Evolutionary conservation across 169 alveolate species (phyloP), one percentile per base, ranked within the genome.

Genomic region (Ichthyophthirius multifiliis): DNA sequence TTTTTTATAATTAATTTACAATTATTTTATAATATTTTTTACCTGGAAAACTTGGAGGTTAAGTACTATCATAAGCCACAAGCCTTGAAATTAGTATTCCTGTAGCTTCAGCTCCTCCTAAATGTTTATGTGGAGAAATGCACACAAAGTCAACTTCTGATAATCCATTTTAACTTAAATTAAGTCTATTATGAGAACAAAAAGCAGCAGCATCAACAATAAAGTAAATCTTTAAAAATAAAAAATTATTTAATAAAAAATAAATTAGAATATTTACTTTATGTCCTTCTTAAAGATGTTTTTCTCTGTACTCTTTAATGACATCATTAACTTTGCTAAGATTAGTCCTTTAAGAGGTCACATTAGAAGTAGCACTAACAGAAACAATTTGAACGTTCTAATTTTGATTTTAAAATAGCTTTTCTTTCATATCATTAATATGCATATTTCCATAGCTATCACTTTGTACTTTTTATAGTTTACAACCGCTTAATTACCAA

Each of bases 81-180:
- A 32, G 23, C 86, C 95, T 97, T 15, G 92, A 85, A 32, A 95
- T 77, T 23, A 97, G 86, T 10, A 97, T 86, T 7, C 99, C 99
- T 10, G 98, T 92, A 6, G 98, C 87, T 35, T 94, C 96, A 16
- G 97, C 96, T 0, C 99, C 99, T 23, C 99, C 99, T 18, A 96
- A 83, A 30, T 96, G 89, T 84, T 97, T 97, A 85, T 97, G 99
- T 0, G 98, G 97, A 27, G 98, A 94, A 63, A 96, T 85, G 88
- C 96, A 95, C 15, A 96, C 91, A 20, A 96, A 98, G 85, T 97
- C 99, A 31, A 92, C 78, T 81, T 78, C 82, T 39, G 92, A 87
- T 37, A 84, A 76, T 46, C 79, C 65, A 18, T 84, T 81, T 31
- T 83, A 77, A 37, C 89, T 83, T 43, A 90, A 90, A 71, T 89